Base-by-base conservation (phyloP, 2,329 filamentous ascomycete genomes). In the Cyphellophora attinorum region DNA sequence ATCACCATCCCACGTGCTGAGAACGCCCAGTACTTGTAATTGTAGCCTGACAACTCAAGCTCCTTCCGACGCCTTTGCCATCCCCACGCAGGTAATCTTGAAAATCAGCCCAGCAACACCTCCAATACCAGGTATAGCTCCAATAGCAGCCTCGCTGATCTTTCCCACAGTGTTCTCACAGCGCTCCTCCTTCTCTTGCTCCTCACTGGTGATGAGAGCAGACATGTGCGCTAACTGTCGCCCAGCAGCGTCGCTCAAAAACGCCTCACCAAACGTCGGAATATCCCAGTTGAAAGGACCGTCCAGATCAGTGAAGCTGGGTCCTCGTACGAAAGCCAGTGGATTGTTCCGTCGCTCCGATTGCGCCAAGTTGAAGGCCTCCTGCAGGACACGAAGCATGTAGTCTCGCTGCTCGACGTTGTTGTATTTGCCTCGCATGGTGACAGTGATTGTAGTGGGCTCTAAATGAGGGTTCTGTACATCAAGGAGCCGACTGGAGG, bases 321-420 rank as follows among this genome's bases (percentile, higher is more conserved):
- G 12, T 6, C 6, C 10, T 14, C 19, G 17, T 6, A 15, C 11
- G 13, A 18, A 15, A 8, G 29, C 29, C 6, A 13, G 10, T 6
- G 8, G 8, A 13, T 29, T 29, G 12, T 13, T 29, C 11, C 27
- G 27, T 10, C 15, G 11, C 13, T 8, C 8, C 6, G 27, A 8
- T 13, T 29, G 27, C 6, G 27, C 27, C 8, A 31, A 12, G 19
- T 18, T 8, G 10, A 31, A 15, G 6, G 29, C 5, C 15, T 17
- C 15, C 6, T 5, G 5, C 10, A 31, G 29, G 6, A 31, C 10
- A 31, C 6, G 6, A n/a, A 5, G 6, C 29, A 31, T 31, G 14
- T 31, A 31, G 29, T 31, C 29, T 17, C 29, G 10, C 15, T 31
- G 29, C 6, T 31, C 29, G 10, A 17, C 6, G 29, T 17, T 31